Conservation (phyloP, 2,329 filamentous ascomycete species). For the Tolypocladium capitatum region DNA sequence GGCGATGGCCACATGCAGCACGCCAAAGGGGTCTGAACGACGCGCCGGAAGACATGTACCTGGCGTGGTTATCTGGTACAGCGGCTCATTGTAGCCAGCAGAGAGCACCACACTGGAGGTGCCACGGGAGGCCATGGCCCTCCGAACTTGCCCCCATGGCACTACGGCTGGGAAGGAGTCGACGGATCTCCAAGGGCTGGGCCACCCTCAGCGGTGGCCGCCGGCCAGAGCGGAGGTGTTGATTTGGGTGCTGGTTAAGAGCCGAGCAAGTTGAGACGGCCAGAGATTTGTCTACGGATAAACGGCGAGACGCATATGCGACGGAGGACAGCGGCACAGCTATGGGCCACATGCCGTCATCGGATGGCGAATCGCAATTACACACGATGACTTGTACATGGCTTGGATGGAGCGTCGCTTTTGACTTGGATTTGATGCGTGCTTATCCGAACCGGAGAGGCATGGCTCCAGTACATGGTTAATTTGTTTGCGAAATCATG, state of each 20-base stretch:
- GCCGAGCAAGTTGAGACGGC: background rate
- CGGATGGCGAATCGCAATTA: background rate
- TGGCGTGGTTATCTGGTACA: background rate
- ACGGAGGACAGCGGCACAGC: background rate
- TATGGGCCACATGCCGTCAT: background rate
- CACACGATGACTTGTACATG: background rate
- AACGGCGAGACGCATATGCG: background rate
- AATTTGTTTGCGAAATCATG: no score
- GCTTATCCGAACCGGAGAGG: no score
- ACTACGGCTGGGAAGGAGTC: background rate
- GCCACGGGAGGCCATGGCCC: background rate
- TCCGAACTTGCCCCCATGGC: background rate
- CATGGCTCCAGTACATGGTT: no score
- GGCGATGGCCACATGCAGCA: no score
- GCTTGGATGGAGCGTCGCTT: background rate
- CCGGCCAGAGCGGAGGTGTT: background rate
- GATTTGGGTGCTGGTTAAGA: background rate
- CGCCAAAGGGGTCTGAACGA: no score
- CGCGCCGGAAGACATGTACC: background rate
- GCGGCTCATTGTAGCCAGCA: background rate
- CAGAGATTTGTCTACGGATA: background rate
- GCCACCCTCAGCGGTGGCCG: background rate
- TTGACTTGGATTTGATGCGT: background rate
- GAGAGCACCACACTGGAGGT: background rate
- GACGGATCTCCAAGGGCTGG: background rate